Evolutionary conservation across 768 basidiomycete species (phyloP).

Genomic region (Mycena capillaripes): DNA sequence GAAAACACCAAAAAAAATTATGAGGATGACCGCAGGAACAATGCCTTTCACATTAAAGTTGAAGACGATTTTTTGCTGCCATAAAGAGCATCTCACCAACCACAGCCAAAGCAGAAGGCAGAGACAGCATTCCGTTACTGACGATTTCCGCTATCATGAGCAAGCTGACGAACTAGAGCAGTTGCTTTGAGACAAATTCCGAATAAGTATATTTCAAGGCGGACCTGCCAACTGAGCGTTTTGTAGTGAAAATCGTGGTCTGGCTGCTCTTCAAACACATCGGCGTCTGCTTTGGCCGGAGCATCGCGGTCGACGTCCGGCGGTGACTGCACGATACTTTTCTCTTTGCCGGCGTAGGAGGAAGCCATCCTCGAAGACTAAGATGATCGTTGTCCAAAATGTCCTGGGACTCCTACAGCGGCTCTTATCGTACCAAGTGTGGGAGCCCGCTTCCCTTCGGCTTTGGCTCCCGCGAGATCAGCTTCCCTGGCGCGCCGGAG

Average conservation of each 20-base stretch:
- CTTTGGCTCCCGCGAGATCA: neutral
- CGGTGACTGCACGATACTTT: neutral
- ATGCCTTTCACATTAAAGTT: conserved; percentile 51
- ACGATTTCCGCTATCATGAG: conserved; percentile 73
- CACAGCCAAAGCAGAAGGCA: conserved; percentile 65
- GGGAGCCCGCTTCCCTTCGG: neutral
- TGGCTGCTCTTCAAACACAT: conserved; percentile 62
- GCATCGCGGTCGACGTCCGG: neutral
- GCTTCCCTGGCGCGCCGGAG: neutral
- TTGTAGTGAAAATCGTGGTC: conserved; percentile 65
- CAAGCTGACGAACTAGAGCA: conserved; percentile 57
- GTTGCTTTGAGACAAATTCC: neutral
- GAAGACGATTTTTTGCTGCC: neutral
- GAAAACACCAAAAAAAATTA: conserved; percentile 66
- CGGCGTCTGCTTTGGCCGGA: conserved; percentile 31
- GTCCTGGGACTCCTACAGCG: neutral
- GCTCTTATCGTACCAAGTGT: conserved; percentile 4
- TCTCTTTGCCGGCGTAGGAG: conserved; percentile 11
- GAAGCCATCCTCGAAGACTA: conserved; percentile 2
- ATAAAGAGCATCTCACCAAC: conserved; percentile 51
- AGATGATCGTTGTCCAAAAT: conserved; percentile 1
- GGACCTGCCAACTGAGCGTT: conserved; percentile 66
- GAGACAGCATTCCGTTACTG: conserved; percentile 68
- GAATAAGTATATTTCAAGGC: neutral
- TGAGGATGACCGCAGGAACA: conserved; percentile 64